Conservation (phyloP, 2,329 filamentous ascomycete genomes). For the Fusarium tanahbumbuense region DNA sequence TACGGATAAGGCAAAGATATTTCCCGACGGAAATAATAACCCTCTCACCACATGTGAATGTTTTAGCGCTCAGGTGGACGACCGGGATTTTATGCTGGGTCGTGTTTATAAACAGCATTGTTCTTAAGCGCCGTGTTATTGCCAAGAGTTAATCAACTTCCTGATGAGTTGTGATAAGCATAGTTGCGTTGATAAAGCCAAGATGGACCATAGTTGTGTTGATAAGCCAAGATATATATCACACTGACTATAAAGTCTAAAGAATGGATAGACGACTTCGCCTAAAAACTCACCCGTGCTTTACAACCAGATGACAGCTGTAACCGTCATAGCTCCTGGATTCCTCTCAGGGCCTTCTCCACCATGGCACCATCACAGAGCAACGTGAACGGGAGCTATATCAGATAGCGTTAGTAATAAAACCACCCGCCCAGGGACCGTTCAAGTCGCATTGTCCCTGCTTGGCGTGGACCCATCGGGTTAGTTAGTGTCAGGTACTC, state of each 20-base stretch:
- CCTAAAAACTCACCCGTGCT: not conserved
- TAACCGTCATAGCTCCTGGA: not conserved
- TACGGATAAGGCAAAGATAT: not conserved
- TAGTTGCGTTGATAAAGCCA: not conserved
- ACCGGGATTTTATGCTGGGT: not conserved
- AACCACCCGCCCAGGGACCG: constrained; percentile 1
- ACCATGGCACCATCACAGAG: not conserved
- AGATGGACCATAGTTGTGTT: not conserved
- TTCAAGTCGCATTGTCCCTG: constrained; percentile 5
- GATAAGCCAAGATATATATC: not conserved
- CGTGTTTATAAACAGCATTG: not conserved
- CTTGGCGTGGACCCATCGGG: constrained; percentile 8
- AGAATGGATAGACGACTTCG: not conserved
- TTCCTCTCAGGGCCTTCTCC: not conserved
- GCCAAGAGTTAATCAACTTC: not conserved
- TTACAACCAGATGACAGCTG: not conserved
- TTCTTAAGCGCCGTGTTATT: not conserved
- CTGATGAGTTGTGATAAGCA: not conserved
- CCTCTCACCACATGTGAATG: not conserved
- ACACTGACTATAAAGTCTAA: not conserved
- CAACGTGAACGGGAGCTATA: constrained; percentile 2
- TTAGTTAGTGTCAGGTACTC: constrained; percentile 24
- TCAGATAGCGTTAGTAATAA: not conserved
- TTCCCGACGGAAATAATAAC: constrained; percentile 7
- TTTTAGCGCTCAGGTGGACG: not conserved